Conservation (phyloP, 768 basidiomycete genomes). For the Tricholoma sp. region DNA sequence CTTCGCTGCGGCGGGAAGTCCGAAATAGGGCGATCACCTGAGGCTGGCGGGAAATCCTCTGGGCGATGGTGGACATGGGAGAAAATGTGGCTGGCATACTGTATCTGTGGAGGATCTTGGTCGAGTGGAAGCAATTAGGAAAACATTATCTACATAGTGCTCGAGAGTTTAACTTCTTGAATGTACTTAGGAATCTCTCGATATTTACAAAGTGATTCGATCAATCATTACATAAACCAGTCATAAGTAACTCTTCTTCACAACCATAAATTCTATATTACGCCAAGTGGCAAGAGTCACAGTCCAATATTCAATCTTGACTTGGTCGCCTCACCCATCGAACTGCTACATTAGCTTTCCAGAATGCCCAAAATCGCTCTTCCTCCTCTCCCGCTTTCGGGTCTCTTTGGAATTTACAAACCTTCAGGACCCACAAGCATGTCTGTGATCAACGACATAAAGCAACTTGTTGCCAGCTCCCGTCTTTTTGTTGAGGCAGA, state of each 20-base stretch:
- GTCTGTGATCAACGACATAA: constrained; percentile 82
- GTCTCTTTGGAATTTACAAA: constrained; percentile 83
- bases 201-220: neutral
- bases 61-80: constrained; percentile 60
- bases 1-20: constrained; percentile 61
- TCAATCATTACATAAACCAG: neutral
- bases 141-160: too few species aligned
- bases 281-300: neutral
- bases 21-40: constrained; percentile 31
- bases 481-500: constrained; percentile 70
- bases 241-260: too few species aligned
- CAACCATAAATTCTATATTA: too few species aligned
- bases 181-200: too few species aligned
- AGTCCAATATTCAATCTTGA: neutral
- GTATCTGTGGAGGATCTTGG: constrained; percentile 75
- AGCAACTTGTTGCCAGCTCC: constrained; percentile 72
- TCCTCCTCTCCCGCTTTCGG: constrained; percentile 62
- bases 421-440: constrained; percentile 93
- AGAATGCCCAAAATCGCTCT: constrained; percentile 63
- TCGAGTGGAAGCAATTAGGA: neutral
- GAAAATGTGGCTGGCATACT: constrained; percentile 51
- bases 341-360: neutral
- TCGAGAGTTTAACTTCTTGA: too few species aligned
- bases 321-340: neutral
- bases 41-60: constrained; percentile 23